Percentiles rank a stretch among this genome's conserved stretches.
These are phyloP conservation scores for Wallacemonas sp. DNA, from an alignment of 208 protist species.

Conservation along the genomic window DNA sequence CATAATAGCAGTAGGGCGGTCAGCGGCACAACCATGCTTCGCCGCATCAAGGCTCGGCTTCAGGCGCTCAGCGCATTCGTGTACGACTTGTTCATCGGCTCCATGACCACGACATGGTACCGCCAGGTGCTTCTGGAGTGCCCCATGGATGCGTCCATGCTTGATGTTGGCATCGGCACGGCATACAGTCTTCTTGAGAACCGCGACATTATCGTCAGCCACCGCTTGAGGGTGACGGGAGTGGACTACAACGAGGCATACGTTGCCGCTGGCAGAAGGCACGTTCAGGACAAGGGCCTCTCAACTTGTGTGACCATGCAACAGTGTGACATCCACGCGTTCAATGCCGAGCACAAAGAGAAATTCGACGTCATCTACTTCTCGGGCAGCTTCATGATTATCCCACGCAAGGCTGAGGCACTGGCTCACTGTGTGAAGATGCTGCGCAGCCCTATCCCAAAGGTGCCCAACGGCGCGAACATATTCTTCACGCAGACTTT, in stretches of 20 bases:
- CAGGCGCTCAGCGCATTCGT: constrained; percentile 42
- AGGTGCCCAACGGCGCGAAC: constrained; percentile 36
- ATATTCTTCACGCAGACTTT: constrained; percentile 85
- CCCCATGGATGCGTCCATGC: constrained; percentile 45
- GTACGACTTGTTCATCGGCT: constrained; percentile 57
- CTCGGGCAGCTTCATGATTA: constrained; percentile 81
- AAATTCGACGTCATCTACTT: constrained; percentile 80
- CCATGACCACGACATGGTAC: constrained; percentile 76
- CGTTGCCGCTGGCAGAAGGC: constrained; percentile 32
- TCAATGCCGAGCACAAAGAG: constrained; percentile 36
- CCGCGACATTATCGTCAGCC: constrained; percentile 71
- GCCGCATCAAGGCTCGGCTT: constrained; percentile 12
- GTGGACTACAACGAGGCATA: constrained; percentile 75
- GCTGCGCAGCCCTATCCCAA: constrained; percentile 46
- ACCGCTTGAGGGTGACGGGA: constrained; percentile 58
- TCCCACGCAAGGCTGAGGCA: constrained; percentile 48
- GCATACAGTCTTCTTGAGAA: constrained; percentile 75
- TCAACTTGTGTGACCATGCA: constrained; percentile 39
- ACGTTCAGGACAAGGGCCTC: constrained; percentile 11
- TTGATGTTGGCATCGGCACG: constrained; percentile 80
- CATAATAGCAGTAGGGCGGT: too few species aligned
- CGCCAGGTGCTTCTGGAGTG: constrained; percentile 69
- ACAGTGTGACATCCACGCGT: constrained; percentile 70
- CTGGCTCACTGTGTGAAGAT: constrained; percentile 62
- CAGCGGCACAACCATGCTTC: constrained; percentile 19